phyloP scores from a whole-genome alignment of 352 stramenopile genomes.

The Peronosclerospora sorghi region DNA sequence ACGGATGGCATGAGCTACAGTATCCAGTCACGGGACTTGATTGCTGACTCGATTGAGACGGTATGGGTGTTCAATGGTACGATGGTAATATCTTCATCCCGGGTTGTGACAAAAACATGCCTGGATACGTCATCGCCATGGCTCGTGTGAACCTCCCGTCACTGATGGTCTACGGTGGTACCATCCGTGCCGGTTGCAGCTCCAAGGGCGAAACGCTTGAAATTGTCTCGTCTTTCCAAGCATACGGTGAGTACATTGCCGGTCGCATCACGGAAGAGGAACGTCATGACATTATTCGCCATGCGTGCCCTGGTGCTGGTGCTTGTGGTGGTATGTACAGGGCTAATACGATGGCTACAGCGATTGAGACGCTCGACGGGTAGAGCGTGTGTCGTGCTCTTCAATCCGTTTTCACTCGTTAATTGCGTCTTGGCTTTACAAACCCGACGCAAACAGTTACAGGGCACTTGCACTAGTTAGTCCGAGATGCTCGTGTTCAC shows the following conservation, averaged over 20 bases:
- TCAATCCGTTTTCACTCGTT: too few relatives aligned
- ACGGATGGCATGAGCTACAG: constrained; percentile 96
- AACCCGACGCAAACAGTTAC: constrained; percentile 95
- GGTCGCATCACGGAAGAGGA: constrained; percentile 87
- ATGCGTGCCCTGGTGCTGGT: constrained; percentile 90
- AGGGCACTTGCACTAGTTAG: too few relatives aligned
- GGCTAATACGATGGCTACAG: constrained; percentile 98
- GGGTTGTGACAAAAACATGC: constrained; percentile 99
- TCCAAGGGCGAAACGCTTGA: constrained; percentile 87
- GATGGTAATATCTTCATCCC: constrained; percentile 96
- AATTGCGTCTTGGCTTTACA: too few relatives aligned
- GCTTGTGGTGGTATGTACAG: constrained; percentile 99
- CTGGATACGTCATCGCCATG: constrained; percentile 97
- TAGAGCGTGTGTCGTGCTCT: too few relatives aligned
- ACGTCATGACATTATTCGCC: constrained; percentile 88
- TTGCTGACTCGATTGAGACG: constrained; percentile 98
- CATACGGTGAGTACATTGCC: constrained; percentile 93
- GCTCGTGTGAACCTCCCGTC: constrained; percentile 93
- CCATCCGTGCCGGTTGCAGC: constrained; percentile 90
- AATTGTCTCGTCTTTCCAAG: constrained; percentile 95
- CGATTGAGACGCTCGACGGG: constrained; percentile 93
- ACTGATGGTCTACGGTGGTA: constrained; percentile 98
- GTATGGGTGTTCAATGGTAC: constrained; percentile 98
- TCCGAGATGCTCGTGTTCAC: too few relatives aligned
- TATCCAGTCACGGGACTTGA: constrained; percentile 94